phyloP scores from a whole-genome alignment of 257 asterid genomes.

The Gentiana macrophylla region DNA sequence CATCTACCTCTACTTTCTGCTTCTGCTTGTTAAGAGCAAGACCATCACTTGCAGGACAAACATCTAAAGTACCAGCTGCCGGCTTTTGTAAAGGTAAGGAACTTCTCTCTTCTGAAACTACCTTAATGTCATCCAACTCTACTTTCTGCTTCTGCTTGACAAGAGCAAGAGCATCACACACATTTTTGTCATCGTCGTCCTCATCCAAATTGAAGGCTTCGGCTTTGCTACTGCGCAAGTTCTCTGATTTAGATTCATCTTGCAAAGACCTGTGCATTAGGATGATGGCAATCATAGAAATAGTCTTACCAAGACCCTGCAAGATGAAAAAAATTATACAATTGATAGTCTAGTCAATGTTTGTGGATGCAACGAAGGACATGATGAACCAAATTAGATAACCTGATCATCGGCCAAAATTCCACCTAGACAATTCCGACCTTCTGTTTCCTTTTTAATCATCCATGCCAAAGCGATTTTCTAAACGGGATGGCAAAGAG shows the following conservation, averaged over 20 bases:
- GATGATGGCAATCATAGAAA: conserved; percentile 88
- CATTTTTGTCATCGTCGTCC: conserved; percentile 38
- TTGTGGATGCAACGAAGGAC: conserved; percentile 5
- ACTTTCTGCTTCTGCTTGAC: conserved; percentile 27
- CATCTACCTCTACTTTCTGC: conserved; percentile 33
- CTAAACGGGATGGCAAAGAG: conserved; percentile 16
- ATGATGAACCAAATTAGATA: conserved; percentile 8
- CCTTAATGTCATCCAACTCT: conserved; percentile 36
- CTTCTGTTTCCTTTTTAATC: conserved; percentile 78
- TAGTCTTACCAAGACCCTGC: conserved; percentile 98
- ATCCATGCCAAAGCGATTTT: conserved; percentile 95
- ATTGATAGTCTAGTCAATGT: conserved; percentile 2
- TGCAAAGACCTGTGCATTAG: conserved; percentile 54
- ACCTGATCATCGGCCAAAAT: conserved; percentile 99
- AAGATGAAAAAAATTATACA: conserved; percentile 12
- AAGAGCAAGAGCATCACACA: conserved; percentile 20
- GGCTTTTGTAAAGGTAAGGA: conserved; percentile 51
- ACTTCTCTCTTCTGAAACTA: conserved; percentile 43
- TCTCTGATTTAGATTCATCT: conserved; percentile 37
- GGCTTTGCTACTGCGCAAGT: conserved; percentile 23
- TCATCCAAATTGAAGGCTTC: conserved; percentile 89
- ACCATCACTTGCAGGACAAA: conserved; percentile 85
- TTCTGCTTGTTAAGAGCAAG: conserved; percentile 25
- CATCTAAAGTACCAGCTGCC: conserved; percentile 84
- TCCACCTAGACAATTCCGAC: conserved; percentile 75